Percentiles rank a stretch among this genome's conserved stretches.
Conservation (phyloP, 441 rosid species). For the Sinapis alba region DNA sequence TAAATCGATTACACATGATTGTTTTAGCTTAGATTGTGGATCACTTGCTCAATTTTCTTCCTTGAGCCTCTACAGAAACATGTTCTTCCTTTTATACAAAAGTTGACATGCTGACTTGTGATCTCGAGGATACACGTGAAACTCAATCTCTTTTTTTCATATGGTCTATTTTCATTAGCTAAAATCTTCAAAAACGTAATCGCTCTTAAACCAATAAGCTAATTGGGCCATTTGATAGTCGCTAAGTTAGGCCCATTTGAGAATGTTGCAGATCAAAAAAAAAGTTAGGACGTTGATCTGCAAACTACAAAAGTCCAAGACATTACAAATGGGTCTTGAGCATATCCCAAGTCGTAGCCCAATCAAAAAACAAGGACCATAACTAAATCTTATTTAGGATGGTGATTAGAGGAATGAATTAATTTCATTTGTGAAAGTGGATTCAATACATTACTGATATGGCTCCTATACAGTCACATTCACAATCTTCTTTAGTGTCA, state of each 20-base stretch:
- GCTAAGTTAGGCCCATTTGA: background rate
- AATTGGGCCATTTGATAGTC: background rate
- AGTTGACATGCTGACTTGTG: background rate
- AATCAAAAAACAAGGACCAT: background rate
- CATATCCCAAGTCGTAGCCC: slow-evolving; percentile 13
- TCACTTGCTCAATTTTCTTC: background rate
- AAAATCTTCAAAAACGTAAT: background rate
- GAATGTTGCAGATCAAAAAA: background rate
- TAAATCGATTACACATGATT: background rate
- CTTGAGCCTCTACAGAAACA: background rate
- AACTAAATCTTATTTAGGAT: background rate
- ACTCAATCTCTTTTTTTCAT: background rate
- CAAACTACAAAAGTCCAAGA: background rate
- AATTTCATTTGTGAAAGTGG: background rate
- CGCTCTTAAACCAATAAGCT: background rate
- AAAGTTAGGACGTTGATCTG: background rate
- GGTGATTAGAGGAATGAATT: background rate
- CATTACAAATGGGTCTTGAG: slow-evolving; percentile 2
- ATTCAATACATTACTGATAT: slow-evolving; percentile 3
- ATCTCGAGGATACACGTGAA: background rate
- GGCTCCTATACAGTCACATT: slow-evolving; percentile 31
- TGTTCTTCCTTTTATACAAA: background rate
- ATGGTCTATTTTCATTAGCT: background rate
- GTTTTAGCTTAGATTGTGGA: background rate
- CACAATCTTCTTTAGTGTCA: slow-evolving; percentile 27